Conservation (phyloP, 2,329 filamentous ascomycete genomes). For the Fusarium nodosum region DNA sequence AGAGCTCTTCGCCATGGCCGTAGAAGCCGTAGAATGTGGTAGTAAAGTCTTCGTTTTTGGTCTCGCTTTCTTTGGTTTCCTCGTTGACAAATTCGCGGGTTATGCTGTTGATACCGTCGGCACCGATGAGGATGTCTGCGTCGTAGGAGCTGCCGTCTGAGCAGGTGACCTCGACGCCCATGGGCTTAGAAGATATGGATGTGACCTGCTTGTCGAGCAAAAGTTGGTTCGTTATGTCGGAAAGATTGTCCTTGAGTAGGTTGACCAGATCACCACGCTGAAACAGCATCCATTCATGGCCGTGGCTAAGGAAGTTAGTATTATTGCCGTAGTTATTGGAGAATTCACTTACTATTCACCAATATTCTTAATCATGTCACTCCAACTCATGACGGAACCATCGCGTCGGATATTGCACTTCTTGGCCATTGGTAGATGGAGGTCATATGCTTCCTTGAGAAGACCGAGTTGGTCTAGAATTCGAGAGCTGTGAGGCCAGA, state of each 20-base stretch:
- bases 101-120: slow-evolving; percentile 40
- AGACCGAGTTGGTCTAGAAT: slow-evolving; percentile 28
- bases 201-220: slow-evolving; percentile 32
- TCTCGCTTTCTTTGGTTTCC: background rate
- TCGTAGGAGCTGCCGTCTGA: slow-evolving; percentile 24
- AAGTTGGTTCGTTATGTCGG: slow-evolving; percentile 10
- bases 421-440: slow-evolving; percentile 20
- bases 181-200: background rate
- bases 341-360: slow-evolving; percentile 12
- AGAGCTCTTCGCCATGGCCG: slow-evolving; percentile 11
- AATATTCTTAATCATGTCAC: slow-evolving; percentile 33
- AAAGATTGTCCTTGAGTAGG: slow-evolving; percentile 24
- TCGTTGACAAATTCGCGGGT: slow-evolving; percentile 18
- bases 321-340: rapidly evolving
- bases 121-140: slow-evolving; percentile 36
- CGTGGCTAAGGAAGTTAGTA: slow-evolving; percentile 10
- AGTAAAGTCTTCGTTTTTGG: slow-evolving; percentile 4
- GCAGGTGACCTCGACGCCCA: slow-evolving; percentile 29
- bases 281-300: slow-evolving; percentile 41
- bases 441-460: slow-evolving; percentile 5
- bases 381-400: slow-evolving; percentile 29
- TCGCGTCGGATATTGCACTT: slow-evolving; percentile 32
- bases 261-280: slow-evolving; percentile 34
- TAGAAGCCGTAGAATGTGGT: slow-evolving; percentile 36
- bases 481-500: slow-evolving; percentile 32